Evolutionary conservation across 768 basidiomycete species (phyloP), one percentile per base, ranked within the genome.

Genomic region (Astraeus odoratus): DNA sequence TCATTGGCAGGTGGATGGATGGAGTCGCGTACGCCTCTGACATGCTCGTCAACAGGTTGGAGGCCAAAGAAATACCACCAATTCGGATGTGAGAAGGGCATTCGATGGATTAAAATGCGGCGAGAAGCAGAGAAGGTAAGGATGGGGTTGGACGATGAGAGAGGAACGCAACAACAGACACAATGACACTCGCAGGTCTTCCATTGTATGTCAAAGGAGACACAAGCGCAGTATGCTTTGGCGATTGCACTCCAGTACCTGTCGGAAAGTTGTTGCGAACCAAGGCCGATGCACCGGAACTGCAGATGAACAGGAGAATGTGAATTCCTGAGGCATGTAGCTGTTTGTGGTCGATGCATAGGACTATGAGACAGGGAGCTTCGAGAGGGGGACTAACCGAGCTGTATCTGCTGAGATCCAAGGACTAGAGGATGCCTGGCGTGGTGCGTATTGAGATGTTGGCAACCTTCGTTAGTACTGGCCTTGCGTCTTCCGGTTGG

Each of bases 171-270:
- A 52, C 67, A 61, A 57, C 77, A 76, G 56, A 75, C 71, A 52
- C 85, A 86, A 42, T 76, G 63, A 48, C 75, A 75, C 2, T 73
- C 67, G 57, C 57, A 65, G n/a, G 76, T 75, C 46, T 71, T 72
- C 45, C 80, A 78, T 19, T 72, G 67, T 31, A 70, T 58, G 60
- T 86, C 83, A 49, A 86, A 79, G 16, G 90, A 81, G 46, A 86
- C 72, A 60, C 91, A 93, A 0, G 87, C 89, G 67, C 93, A 96
- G 0, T 86, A 88, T 0, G 68, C 67, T 57, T 84, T 76, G 26
- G 76, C 69, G 43, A 97, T 71, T 34, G 91, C 84, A 33, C 70
- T 69, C 93, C 93, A 97, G 59, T 95, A 97, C 48, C 76, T 79
- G 52, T 92, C 88, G 0, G 81, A 74, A 29, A 78, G 70, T 91